Conservation (phyloP, 169 alveolate species). For the Plasmodium berghei region DNA sequence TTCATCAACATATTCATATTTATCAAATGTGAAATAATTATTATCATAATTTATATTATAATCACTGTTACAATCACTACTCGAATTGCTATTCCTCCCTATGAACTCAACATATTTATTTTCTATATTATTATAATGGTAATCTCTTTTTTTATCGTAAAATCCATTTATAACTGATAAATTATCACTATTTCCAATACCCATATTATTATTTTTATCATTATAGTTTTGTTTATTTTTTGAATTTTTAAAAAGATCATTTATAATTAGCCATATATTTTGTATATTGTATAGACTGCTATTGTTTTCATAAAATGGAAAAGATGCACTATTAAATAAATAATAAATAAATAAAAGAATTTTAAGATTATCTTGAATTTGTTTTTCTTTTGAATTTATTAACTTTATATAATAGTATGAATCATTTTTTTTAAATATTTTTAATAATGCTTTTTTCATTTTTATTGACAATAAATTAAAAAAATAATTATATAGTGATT, state of each 20-base stretch:
- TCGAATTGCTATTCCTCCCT: no score
- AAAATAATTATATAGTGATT: slow-evolving; percentile 27
- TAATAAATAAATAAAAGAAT: slow-evolving; percentile 29
- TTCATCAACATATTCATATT: no score
- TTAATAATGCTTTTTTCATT: slow-evolving; percentile 39
- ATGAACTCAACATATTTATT: no score
- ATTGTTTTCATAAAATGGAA: background rate
- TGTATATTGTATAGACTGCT: background rate
- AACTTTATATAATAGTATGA: background rate
- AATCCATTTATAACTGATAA: background rate
- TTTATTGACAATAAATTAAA: slow-evolving; percentile 47
- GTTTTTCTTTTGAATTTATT: slow-evolving; percentile 7
- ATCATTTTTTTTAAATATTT: slow-evolving; percentile 21
- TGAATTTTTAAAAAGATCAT: background rate
- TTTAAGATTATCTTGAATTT: slow-evolving; percentile 10
- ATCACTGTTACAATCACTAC: no score
- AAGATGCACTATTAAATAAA: background rate
- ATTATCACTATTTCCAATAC: background rate
- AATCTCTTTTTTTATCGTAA: background rate
- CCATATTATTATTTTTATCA: background rate
- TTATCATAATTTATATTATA: no score
- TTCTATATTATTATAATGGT: no score
- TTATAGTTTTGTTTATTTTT: no score
- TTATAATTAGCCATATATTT: background rate
- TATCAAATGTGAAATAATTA: no score